Evolutionary conservation across 306 rosid species (phyloP).

Genomic region (Malus domestica): ASM211411v1 NC_041797.1:1850501-1851000

Average conservation of each 20-base stretch:
- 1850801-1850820: background rate
- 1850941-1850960: too few relatives aligned
- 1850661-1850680: background rate
- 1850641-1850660: background rate
- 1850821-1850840: background rate
- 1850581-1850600: too few relatives aligned
- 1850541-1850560: background rate
- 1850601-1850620: background rate
- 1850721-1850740: background rate
- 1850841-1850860: background rate
- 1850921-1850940: too few relatives aligned
- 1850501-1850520: background rate
- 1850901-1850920: too few relatives aligned
- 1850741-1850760: background rate
- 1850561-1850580: too few relatives aligned
- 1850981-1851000: too few relatives aligned
- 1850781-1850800: background rate
- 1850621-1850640: background rate
- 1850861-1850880: background rate
- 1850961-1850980: too few relatives aligned
- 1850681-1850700: background rate
- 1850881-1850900: background rate
- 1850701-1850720: background rate
- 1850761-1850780: background rate
- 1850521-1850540: background rate